Evolutionary conservation across 495 filamentous ascomycete species (phyloP), one percentile per base, ranked within the genome.

Genomic region (Glutinoglossum americanum): DNA sequence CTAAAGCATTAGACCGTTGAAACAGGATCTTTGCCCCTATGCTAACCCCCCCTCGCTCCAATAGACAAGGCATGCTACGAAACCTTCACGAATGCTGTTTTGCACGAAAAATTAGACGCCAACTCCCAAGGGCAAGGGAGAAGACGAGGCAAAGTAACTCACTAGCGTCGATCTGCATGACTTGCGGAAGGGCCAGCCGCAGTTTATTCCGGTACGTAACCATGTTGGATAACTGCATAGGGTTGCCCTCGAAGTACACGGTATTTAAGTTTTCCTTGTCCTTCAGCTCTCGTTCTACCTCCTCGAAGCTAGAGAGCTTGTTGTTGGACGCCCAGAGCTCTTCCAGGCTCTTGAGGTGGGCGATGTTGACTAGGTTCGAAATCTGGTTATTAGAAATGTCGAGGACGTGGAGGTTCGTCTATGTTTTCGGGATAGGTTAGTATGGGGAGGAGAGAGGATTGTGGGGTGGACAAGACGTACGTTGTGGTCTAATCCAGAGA

Each of bases 181-280:
- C 73, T 66, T 86, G 80, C 63, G 92, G 92, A 68, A 99, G 68
- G 53, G 87, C 83, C 69, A 99, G 70, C 61, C 80, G 74, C 28
- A 99, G 79, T 72, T 99, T 97, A 66, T 94, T 95, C 66, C 93
- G 74, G 69, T 99, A 99, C 54, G 94, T 66, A 21, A 81, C 83
- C 41, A 80, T 80, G 27, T 74, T 77, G 58, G 74, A 79, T 62
- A 74, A 74, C 72, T 97, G 89, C 64, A 99, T 66, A 49, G 92
- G 92, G 64, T 94, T 96, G 0, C 88, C 89, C 68, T 99, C 92
- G 64, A 99, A 93, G 67, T 99, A 99, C 27, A 99, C 90, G 1
- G 93, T 97, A 59, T 83, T 74, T 64, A 99, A 70, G 45, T 82
- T 73, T 67, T 85, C 71, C 70, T 89, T 93, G 61, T 86, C 82